Evolutionary conservation across 495 filamentous ascomycete species (phyloP), one percentile per base, ranked within the genome.

Genomic region (Aspergillus baeticus): DNA sequence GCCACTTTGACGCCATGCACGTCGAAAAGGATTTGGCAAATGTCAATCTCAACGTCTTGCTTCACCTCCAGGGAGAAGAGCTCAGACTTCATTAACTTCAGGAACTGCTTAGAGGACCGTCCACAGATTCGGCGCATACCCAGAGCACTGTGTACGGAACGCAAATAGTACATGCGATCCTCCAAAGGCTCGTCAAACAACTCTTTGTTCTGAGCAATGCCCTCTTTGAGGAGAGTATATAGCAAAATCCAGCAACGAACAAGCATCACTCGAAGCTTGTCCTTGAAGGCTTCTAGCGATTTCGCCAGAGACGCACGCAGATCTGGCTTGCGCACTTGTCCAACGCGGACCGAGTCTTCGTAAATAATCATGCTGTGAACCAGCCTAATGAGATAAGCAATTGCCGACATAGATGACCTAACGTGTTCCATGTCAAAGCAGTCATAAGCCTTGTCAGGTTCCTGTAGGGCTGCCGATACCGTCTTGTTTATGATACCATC

Each of bases 11-110:
- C 77, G 2, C 89, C 91, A 67, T 96, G 86, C 2, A 96, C 78
- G 68, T 97, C 92, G 65, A 85, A 91, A n/a, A 97, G 79, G 6
- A 94, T 81, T 65, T 97, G 92, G 22, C 87, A 86, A 11, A 93
- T 78, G 63, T 97, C 91, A 61, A 82, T 77, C 61, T 90, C 88
- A 76, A 84, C 88, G 52, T 84, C 86, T 35, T 88, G 83, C 37
- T 84, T 81, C 29, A 82, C 77, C 47, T 84, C 70, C 31, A 82
- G 61, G 34, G 81, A 80, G 23, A 91, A 70, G 11, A 93, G 76
- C 63, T 98, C 95, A 6, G 89, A 77, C 63, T 91, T 90, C 76
- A 94, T 83, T 64, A 97, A 80, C 58, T 87, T 90, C n/a, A 97
- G 77, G 73, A 98, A 93, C 20, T 87, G 81, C 71, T 91, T 87